Conservation (phyloP, 2,329 filamentous ascomycete genomes). For the Penicillium sp. region DNA sequence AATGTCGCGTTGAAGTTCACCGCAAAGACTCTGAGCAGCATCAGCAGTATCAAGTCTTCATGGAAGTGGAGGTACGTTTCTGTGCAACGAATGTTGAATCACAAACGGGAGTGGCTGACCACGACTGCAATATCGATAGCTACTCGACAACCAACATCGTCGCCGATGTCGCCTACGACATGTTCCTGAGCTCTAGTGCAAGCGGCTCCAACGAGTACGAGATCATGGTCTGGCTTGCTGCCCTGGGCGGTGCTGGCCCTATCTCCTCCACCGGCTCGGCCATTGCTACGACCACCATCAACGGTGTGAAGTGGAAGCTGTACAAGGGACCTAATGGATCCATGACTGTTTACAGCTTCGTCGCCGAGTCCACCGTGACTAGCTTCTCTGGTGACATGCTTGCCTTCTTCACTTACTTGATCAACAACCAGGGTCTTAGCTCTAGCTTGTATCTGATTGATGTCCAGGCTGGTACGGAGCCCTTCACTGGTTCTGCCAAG, state of each 20-base stretch:
- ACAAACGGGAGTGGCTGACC: background rate
- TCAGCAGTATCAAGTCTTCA: conserved; percentile 49
- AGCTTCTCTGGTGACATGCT: conserved; percentile 62
- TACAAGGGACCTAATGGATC: conserved; percentile 64
- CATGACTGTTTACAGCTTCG: conserved; percentile 64
- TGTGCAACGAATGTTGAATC: background rate
- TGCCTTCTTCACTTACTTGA: conserved; percentile 62
- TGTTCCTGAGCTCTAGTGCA: conserved; percentile 59
- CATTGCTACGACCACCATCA: conserved; percentile 59
- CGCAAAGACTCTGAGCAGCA: conserved; percentile 36
- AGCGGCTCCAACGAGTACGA: conserved; percentile 58
- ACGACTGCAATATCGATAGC: conserved; percentile 14
- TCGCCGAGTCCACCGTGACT: conserved; percentile 52
- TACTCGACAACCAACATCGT: conserved; percentile 57
- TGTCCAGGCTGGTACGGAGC: conserved; percentile 48
- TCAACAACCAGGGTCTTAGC: conserved; percentile 40
- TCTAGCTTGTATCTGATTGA: conserved; percentile 57
- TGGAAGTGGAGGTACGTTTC: conserved; percentile 50
- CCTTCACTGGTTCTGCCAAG: conserved; percentile 38
- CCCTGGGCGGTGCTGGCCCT: conserved; percentile 60
- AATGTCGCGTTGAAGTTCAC: conserved; percentile 48
- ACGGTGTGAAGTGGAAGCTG: conserved; percentile 60
- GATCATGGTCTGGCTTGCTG: conserved; percentile 68
- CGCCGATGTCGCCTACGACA: conserved; percentile 65
- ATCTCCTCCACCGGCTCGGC: conserved; percentile 55